Percentiles rank a stretch among this genome's conserved stretches.
Conservation (phyloP, 139 green algal genomes). For the Picochlorum sp. region DNA sequence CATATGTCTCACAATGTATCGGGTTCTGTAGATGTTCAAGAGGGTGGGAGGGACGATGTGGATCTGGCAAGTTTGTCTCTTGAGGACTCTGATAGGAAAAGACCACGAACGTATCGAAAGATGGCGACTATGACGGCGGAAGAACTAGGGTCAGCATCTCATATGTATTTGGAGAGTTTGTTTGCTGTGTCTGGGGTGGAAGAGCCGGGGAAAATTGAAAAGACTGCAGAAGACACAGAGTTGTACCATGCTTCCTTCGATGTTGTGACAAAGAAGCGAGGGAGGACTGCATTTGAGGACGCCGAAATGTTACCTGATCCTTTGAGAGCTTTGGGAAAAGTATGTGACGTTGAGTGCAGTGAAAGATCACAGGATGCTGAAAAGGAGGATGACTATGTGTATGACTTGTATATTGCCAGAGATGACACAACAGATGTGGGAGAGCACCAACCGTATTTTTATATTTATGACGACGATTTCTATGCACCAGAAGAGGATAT, state of each 20-base stretch:
- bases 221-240: neutral
- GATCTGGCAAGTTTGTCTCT: too few species aligned
- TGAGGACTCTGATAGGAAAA: too few species aligned
- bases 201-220: too few species aligned
- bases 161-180: too few species aligned
- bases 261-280: neutral
- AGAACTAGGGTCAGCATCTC: slow-evolving; percentile 7
- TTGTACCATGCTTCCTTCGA: neutral
- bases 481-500: slow-evolving; percentile 20
- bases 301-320: neutral
- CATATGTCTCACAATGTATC: too few species aligned
- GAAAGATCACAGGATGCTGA: neutral
- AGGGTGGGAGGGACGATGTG: too few species aligned
- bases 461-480: slow-evolving; percentile 24
- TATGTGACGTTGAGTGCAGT: slow-evolving; percentile 2
- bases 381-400: slow-evolving; percentile 23
- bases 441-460: slow-evolving; percentile 6
- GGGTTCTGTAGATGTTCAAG: too few species aligned
- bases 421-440: slow-evolving; percentile 13
- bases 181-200: too few species aligned
- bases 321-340: neutral
- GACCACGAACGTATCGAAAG: neutral
- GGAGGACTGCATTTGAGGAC: slow-evolving; percentile 1
- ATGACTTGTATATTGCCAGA: slow-evolving; percentile 27
- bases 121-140: slow-evolving; percentile 22